Evolutionary conservation across 345 rosid genomes (phyloP).

Genomic region (Gossypium thurberi): DNA sequence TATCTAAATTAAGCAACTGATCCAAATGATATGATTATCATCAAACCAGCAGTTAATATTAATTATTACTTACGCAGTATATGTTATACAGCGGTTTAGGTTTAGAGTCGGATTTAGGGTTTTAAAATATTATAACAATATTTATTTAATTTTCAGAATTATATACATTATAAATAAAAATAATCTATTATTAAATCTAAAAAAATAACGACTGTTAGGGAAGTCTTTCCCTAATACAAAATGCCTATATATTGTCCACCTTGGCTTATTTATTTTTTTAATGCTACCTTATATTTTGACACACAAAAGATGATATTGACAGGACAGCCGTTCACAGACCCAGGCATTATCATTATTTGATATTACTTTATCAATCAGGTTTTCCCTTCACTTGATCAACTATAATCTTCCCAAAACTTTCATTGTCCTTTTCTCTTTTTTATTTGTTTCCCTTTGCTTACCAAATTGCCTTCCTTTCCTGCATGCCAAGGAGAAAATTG

Average conservation of each 20-base stretch:
- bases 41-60: background rate
- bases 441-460: slow-evolving; percentile 17
- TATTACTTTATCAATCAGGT: background rate
- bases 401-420: background rate
- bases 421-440: slow-evolving; percentile 24
- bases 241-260: background rate
- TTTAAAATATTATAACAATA: too few species aligned
- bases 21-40: background rate
- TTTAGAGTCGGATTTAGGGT: too few species aligned
- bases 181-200: too few species aligned
- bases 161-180: too few species aligned
- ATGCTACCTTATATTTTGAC: background rate
- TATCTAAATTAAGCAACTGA: background rate
- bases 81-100: background rate
- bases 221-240: too few species aligned
- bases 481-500: slow-evolving; percentile 13
- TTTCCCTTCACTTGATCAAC: background rate
- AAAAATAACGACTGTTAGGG: too few species aligned
- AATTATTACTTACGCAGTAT: background rate
- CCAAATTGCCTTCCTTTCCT: slow-evolving; percentile 20
- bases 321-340: background rate
- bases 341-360: background rate
- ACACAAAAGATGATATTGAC: background rate
- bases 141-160: too few species aligned
- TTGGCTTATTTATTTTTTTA: background rate